Evolutionary conservation across 208 protist genomes (phyloP), one percentile per base, ranked within the genome.

Genomic region (Trypanosoma grayi): DNA sequence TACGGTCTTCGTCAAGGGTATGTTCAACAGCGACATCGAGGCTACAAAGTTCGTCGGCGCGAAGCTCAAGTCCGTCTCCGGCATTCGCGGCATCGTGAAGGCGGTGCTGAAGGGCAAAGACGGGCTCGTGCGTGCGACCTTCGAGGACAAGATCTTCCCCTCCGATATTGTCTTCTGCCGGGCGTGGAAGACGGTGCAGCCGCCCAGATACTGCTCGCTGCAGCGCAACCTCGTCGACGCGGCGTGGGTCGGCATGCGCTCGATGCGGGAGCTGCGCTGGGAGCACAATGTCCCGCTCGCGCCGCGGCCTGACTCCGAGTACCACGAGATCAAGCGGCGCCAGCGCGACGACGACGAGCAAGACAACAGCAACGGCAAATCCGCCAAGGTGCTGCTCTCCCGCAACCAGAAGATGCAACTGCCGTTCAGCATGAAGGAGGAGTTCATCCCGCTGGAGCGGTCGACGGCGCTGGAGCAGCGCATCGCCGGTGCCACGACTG

Each of bases 11-110:
- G 85, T 99, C 30, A 93, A 98, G 52, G 91, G 88, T 36, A 98
- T 98, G 94, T 98, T 98, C 72, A 96, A 80, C 63, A 94, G 81
- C 51, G 90, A 93, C 55, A 54, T 97, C 14, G 94, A 98, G 78
- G 96, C 98, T 14, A 82, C 94, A n/a, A 99, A 98, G 78, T 99
- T 99, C 65, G 87, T 99, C 33, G 98, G 99, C 2, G 99, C 99
- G 0, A 92, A 92, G 46, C 73, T 99, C 28, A 90, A 96, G 60
- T 98, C 98, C 30, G 99, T 99, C 2, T 95, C 88, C 18, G 98
- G 98, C 47, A 97, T 99, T 18, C 89, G 98, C 37, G 99, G 99
- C 58, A 95, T 97, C 55, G 93, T 99, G 41, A 99, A 99, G 80
- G 94, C 98, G 18, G 92, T 97, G 27, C 46, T 98, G 2, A 93